Conservation (phyloP, 352 stramenopile genomes). For the Phytophthora vignae region DNA sequence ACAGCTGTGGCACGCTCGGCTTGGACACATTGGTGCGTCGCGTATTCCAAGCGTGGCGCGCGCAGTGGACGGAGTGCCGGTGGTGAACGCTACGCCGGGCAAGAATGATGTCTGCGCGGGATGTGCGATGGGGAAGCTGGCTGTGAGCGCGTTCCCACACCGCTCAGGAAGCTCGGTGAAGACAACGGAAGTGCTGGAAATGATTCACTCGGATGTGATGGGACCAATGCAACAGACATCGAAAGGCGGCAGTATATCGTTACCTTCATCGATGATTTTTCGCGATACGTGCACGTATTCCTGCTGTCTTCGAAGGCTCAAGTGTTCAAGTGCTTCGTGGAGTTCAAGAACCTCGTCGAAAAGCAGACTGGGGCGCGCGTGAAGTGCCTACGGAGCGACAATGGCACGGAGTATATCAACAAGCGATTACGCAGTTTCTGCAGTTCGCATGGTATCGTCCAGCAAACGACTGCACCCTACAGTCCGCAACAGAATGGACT, state of each 20-base stretch:
- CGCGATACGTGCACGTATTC: not conserved
- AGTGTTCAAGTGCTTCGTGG: not conserved
- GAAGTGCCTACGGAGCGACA: not conserved
- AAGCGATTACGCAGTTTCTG: not conserved
- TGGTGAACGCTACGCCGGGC: not conserved
- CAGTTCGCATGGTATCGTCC: not conserved
- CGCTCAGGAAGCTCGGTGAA: not conserved
- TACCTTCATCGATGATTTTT: not conserved
- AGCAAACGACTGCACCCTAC: not conserved
- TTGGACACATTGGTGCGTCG: not conserved
- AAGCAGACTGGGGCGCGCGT: not conserved
- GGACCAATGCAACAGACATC: not conserved
- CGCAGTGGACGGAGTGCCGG: not conserved
- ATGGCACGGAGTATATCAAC: not conserved
- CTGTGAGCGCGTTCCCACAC: not conserved
- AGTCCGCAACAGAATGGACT: not conserved
- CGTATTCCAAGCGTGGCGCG: not conserved
- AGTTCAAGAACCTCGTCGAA: not conserved
- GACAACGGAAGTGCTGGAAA: not conserved
- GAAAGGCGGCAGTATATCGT: not conserved
- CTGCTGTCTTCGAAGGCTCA: not conserved
- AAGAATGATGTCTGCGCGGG: not conserved
- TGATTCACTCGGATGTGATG: not conserved
- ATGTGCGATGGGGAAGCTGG: not conserved
- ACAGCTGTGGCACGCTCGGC: not conserved